Percentiles rank a stretch among this genome's conserved stretches.
phyloP scores from a whole-genome alignment of 257 asterid genomes.

The Solanum bulbocastanum region DNA sequence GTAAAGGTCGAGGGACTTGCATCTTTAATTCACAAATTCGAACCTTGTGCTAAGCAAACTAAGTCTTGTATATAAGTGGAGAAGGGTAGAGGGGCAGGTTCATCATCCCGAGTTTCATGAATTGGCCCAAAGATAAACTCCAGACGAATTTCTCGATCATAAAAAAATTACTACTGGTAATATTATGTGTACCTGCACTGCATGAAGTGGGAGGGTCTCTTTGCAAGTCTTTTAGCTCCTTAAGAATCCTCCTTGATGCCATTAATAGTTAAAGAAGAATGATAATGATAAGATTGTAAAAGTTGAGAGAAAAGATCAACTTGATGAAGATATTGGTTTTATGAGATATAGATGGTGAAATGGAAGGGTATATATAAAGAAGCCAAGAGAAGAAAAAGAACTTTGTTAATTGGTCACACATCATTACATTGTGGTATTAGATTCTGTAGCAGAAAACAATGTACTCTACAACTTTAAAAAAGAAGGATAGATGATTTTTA shows the following conservation, averaged over 20 bases:
- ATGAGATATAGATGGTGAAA: not conserved
- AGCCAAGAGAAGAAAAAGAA: not conserved
- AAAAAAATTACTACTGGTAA: not conserved
- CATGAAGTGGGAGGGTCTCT: conserved; percentile 93
- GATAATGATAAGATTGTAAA: not conserved
- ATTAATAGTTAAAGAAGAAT: conserved; percentile 7
- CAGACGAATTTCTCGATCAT: not conserved
- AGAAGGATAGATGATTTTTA: not conserved
- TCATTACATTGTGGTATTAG: conserved; percentile 13
- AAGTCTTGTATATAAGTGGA: not conserved
- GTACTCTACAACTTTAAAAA: not conserved
- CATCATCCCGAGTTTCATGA: not conserved
- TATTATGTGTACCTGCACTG: conserved; percentile 52
- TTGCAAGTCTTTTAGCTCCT: conserved; percentile 82
- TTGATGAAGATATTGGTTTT: not conserved
- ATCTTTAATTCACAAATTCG: not conserved
- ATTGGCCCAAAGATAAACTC: not conserved
- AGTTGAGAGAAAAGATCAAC: not conserved
- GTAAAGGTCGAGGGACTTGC: not conserved
- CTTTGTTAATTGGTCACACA: not conserved
- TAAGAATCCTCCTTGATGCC: conserved; percentile 81
- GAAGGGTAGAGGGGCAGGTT: not conserved
- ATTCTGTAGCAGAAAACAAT: conserved; percentile 27
- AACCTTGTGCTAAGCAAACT: not conserved
- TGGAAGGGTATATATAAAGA: conserved; percentile 16